phyloP scores from a whole-genome alignment of 805 yeast genomes.

The Saccharomycopsis sp. region DNA sequence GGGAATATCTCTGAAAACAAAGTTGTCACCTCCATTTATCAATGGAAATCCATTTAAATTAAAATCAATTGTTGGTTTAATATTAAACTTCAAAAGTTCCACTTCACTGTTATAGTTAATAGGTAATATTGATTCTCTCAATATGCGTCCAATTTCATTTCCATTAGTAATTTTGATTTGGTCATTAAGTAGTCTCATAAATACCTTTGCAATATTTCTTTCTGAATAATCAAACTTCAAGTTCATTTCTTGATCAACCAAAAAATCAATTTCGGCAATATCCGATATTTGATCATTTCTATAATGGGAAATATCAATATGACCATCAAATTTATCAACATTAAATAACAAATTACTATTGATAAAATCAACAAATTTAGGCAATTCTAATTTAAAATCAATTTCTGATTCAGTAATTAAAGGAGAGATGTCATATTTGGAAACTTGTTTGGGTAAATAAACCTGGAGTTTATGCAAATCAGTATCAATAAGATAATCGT shows the following conservation, averaged over 20 bases:
- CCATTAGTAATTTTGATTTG: neutral
- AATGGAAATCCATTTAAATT: neutral
- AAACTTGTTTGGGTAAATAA: slow-evolving; percentile 6
- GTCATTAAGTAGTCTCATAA: neutral
- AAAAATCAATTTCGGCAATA: neutral
- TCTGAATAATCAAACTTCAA: neutral
- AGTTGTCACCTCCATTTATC: no score
- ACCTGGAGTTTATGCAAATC: neutral
- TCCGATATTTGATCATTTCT: no score
- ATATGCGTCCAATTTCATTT: neutral
- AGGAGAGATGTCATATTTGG: slow-evolving; percentile 2
- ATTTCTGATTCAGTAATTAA: slow-evolving; percentile 1
- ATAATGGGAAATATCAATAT: neutral
- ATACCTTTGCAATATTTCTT: neutral
- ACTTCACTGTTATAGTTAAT: neutral
- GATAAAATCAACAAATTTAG: slow-evolving; percentile 1
- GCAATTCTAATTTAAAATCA: slow-evolving; percentile 1
- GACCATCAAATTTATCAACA: slow-evolving; percentile 1
- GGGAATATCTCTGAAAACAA: no score
- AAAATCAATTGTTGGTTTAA: neutral
- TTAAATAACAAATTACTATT: neutral
- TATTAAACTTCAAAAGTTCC: neutral
- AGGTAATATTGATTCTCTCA: neutral
- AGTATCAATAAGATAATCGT: neutral
- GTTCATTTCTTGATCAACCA: neutral